Conservation (phyloP, 179 eudicot genomes). For the Camellia oleifera region DNA sequence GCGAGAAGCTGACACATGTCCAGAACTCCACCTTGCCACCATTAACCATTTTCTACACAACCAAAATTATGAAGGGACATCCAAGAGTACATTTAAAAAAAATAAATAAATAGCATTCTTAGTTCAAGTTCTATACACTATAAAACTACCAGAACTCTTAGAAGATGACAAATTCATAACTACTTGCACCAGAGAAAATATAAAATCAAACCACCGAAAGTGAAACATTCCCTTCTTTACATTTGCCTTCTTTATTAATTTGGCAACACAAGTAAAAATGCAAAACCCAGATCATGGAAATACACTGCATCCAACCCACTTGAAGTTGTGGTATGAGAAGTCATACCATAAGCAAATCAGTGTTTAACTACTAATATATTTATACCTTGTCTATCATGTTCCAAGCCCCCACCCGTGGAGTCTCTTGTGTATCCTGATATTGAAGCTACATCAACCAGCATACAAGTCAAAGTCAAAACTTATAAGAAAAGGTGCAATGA, state of each 20-base stretch:
- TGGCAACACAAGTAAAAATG: not conserved
- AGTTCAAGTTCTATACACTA: no score
- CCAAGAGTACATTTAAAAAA: not conserved
- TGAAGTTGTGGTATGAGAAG: no score
- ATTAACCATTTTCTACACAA: slow-evolving; percentile 65
- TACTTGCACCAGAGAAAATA: not conserved
- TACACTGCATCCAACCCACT: not conserved
- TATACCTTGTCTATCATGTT: slow-evolving; percentile 81
- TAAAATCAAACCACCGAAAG: not conserved
- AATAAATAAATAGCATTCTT: no score
- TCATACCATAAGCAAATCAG: no score
- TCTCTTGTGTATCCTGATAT: slow-evolving; percentile 46
- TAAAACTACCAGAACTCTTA: not conserved
- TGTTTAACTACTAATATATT: not conserved
- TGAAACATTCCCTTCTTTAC: not conserved
- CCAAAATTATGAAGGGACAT: not conserved
- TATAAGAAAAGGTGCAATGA: not conserved
- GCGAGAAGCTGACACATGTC: slow-evolving; percentile 63
- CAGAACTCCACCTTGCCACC: slow-evolving; percentile 57
- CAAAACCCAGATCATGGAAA: not conserved
- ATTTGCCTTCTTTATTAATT: not conserved
- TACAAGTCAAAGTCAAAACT: not conserved
- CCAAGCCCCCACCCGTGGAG: slow-evolving; percentile 73
- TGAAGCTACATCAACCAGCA: slow-evolving; percentile 37
- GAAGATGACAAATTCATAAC: not conserved